Base-by-base conservation (phyloP, 192 early-diverging fungal species). In the Geosiphon pyriformis region DNA sequence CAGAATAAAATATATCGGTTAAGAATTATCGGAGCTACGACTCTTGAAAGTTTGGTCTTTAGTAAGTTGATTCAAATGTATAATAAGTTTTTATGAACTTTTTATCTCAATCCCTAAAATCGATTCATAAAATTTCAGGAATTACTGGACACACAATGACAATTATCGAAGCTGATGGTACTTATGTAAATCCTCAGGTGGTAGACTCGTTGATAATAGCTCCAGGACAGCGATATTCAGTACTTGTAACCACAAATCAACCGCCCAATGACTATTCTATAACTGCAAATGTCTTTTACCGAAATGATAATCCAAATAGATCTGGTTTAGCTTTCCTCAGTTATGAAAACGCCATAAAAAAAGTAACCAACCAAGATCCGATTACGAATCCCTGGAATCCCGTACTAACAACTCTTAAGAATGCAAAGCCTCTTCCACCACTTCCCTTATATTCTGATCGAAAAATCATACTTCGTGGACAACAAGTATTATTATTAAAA, bases 121-220 rank as follows among this genome's bases (percentile, higher is more conserved):
- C n/a, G n/a, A n/a, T n/a, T n/a, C n/a, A n/a, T n/a, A n/a, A n/a
- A n/a, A n/a, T n/a, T n/a, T n/a, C n/a, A 46, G 68, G 49, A 1
- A 79, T 83, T 34, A 76, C 75, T n/a, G 64, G 69, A n/a, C 82
- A 83, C 60, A 72, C 62, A n/a, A 25, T 83, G 27, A 78, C 81
- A 4, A 78, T 83, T n/a, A 74, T 83, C 47, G 82, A 83, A 53
- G 77, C 78, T 4, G 82, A 83, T 62, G 82, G 82, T 15, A 68
- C 76, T 10, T 7, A 54, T 3, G 70, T 76, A 0, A 63, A 83
- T 26, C 81, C 80, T 0, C 72, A 74, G 52, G 37, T 37, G 3
- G 70, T 74, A 1, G 54, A 78, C 29, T 49, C 37, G n/a, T 18
- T 83, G 12, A 61, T 75, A 25, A 52, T 83, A 2, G 70, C 76